Percentiles rank a stretch among this genome's conserved stretches.
phyloP scores from a whole-genome alignment of 495 filamentous ascomycete species.

The Podospora pseudoanserina region DNA sequence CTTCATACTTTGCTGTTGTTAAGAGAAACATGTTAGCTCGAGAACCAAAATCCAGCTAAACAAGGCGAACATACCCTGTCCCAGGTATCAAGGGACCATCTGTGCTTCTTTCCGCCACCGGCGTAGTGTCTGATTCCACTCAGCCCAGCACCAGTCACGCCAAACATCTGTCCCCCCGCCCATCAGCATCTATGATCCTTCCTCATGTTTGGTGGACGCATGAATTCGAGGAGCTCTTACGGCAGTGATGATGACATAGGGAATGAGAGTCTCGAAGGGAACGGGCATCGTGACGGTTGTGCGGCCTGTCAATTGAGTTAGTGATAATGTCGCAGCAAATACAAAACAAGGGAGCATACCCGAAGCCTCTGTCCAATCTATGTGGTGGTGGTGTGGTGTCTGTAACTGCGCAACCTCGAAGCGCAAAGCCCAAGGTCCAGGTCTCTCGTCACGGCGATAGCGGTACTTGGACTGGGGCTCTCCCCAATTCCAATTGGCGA shows the following conservation, averaged over 20 bases:
- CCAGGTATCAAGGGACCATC: slow-evolving; percentile 87
- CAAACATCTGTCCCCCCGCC: slow-evolving; percentile 71
- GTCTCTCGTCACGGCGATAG: neutral
- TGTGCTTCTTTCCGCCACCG: slow-evolving; percentile 82
- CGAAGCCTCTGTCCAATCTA: slow-evolving; percentile 18
- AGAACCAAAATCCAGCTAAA: neutral
- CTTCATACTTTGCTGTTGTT: slow-evolving; percentile 68
- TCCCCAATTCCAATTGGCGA: slow-evolving; percentile 19
- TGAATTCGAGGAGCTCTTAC: slow-evolving; percentile 53
- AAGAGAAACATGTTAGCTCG: slow-evolving; percentile 32
- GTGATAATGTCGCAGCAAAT: neutral
- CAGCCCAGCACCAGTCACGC: slow-evolving; percentile 71
- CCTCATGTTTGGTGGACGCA: neutral
- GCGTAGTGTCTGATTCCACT: slow-evolving; percentile 68
- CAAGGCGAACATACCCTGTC: slow-evolving; percentile 68
- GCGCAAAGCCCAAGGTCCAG: slow-evolving; percentile 9
- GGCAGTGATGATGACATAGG: slow-evolving; percentile 83
- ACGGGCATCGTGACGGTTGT: slow-evolving; percentile 69
- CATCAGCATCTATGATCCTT: slow-evolving; percentile 28
- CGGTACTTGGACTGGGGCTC: neutral
- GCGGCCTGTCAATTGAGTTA: slow-evolving; percentile 28
- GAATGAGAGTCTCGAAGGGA: slow-evolving; percentile 92
- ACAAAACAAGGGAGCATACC: slow-evolving; percentile 17
- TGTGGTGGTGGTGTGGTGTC: slow-evolving; percentile 16
- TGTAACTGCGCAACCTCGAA: slow-evolving; percentile 12